These are phyloP conservation scores for Euphorbia celastroides DNA, from an alignment of 441 rosid species.

Conservation along the genomic window DNA sequence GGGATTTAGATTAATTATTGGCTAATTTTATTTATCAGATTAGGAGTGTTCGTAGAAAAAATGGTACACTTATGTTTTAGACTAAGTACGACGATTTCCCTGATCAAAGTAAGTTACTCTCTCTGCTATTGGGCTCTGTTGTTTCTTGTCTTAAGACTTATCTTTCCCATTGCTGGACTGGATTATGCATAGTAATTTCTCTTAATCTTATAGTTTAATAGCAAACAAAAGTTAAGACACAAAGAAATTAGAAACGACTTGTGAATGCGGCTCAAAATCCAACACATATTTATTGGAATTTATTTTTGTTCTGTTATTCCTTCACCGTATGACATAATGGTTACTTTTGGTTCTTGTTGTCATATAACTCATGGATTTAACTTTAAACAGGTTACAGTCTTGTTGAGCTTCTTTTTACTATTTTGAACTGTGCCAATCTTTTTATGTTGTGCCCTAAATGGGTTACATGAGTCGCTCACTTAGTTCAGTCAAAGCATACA, in stretches of 20 bases:
- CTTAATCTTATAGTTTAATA: background rate
- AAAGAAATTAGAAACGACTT: background rate
- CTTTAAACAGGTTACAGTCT: background rate
- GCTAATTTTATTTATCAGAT: conserved; percentile 31
- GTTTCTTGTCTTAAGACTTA: background rate
- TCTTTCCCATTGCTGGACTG: background rate
- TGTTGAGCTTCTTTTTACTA: background rate
- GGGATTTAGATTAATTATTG: background rate
- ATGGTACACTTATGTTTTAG: background rate
- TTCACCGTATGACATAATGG: background rate
- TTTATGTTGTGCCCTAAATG: background rate
- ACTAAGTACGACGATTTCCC: conserved; percentile 59
- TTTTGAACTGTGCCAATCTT: background rate
- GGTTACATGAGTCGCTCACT: background rate
- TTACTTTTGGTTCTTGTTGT: background rate
- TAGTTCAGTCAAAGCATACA: background rate
- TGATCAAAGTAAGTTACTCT: conserved; percentile 51
- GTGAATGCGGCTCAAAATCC: background rate
- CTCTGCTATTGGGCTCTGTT: background rate
- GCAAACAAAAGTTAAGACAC: background rate
- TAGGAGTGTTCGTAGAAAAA: conserved; percentile 19
- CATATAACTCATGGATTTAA: background rate
- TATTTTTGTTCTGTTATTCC: background rate
- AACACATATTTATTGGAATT: background rate
- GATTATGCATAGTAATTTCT: background rate